These are phyloP conservation scores for Leucogyrophana mollusca DNA, from an alignment of 768 basidiomycete species.

Conservation along the genomic window DNA sequence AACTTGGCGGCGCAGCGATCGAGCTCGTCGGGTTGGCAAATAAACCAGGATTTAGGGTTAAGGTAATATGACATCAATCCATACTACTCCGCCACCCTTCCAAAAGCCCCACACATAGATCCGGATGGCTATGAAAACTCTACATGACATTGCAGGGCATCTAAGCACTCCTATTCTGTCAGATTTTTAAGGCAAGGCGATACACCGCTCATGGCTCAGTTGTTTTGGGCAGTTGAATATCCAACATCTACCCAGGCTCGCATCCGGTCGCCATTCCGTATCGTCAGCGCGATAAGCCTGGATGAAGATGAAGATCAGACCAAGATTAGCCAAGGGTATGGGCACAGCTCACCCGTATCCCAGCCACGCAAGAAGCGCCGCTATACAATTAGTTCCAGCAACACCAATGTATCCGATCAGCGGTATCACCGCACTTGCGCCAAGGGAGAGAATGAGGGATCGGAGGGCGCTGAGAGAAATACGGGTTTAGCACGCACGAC, in stretches of 20 bases:
- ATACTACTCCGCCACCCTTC: too few relatives aligned
- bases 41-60: constrained; percentile 7
- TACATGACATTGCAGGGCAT: too few relatives aligned
- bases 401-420: constrained; percentile 54
- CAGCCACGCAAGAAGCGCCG: constrained; percentile 45
- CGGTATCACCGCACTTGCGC: constrained; percentile 48
- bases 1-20: background rate
- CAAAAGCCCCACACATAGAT: too few relatives aligned
- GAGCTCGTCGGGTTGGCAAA: background rate
- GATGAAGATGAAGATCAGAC: constrained; percentile 3
- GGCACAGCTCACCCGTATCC: constrained; percentile 49
- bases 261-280: constrained; percentile 56
- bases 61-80: background rate
- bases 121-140: too few relatives aligned
- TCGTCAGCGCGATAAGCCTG: constrained; percentile 52
- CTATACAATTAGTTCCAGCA: constrained; percentile 43
- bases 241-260: constrained; percentile 57
- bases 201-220: constrained; percentile 16
- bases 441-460: constrained; percentile 19
- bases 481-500: background rate
- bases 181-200: too few relatives aligned
- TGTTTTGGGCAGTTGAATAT: constrained; percentile 43
- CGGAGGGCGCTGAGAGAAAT: constrained; percentile 15
- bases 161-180: too few relatives aligned
- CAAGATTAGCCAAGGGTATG: background rate